Conservation (phyloP, 73 alveolate genomes). For the Paraurostyla sp. region DNA sequence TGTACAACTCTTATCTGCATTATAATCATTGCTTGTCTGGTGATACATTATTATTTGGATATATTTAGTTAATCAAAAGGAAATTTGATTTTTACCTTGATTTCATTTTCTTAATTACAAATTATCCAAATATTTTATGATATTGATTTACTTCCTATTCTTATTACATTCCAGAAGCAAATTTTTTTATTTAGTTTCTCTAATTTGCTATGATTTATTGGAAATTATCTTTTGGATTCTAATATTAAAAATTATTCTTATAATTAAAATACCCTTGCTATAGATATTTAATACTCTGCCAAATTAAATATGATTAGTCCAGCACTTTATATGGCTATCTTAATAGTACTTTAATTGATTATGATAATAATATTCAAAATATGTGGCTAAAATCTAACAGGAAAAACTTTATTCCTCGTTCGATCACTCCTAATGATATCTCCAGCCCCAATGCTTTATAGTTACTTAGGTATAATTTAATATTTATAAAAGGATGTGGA, state of each 20-base stretch:
- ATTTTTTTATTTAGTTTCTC: background rate
- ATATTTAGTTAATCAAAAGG: background rate
- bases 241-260: background rate
- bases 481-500: background rate
- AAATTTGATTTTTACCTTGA: background rate
- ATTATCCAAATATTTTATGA: background rate
- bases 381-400: too few relatives aligned
- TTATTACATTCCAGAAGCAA: background rate
- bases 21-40: too few relatives aligned
- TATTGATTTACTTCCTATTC: background rate
- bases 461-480: background rate
- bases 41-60: background rate
- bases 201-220: background rate
- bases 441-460: background rate
- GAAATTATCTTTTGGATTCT: background rate
- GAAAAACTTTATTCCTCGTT: too few relatives aligned
- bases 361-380: too few relatives aligned
- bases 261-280: background rate
- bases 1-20: too few relatives aligned
- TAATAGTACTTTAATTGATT: too few relatives aligned
- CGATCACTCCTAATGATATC: background rate
- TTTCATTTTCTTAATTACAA: background rate
- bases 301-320: background rate
- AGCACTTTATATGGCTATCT: background rate
- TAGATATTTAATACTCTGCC: background rate